phyloP scores from a whole-genome alignment of 345 rosid species.

The Citrus glauca region DNA sequence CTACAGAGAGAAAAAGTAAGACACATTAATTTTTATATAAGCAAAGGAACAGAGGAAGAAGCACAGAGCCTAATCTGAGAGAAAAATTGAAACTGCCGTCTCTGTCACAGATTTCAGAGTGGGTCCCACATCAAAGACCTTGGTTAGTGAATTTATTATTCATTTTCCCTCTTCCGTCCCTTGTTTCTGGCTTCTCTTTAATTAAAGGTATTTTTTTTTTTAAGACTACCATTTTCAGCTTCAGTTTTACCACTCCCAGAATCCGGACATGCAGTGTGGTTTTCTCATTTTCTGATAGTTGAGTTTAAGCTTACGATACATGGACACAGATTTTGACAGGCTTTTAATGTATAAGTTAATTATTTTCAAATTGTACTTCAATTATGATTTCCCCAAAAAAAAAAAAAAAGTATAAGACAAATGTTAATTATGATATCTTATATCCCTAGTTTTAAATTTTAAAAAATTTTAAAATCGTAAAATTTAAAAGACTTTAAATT shows the following conservation, averaged over 20 bases:
- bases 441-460: too few relatives aligned
- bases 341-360: too few relatives aligned
- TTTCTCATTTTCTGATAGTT: neutral
- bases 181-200: too few relatives aligned
- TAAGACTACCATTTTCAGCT: neutral
- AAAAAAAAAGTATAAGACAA: too few relatives aligned
- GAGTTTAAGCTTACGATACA: too few relatives aligned
- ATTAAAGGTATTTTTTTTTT: neutral
- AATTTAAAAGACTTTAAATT: fast-evolving
- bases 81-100: conserved; percentile 57
- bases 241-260: neutral
- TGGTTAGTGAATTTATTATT: conserved; percentile 21
- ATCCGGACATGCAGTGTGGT: neutral
- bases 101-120: conserved; percentile 59
- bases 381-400: too few relatives aligned
- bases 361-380: too few relatives aligned
- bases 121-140: conserved; percentile 61
- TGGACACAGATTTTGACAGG: too few relatives aligned
- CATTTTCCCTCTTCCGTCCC: neutral
- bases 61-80: neutral
- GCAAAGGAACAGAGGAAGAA: conserved; percentile 9
- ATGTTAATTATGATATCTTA: too few relatives aligned
- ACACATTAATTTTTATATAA: neutral
- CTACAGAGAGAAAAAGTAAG: neutral
- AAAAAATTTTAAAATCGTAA: too few relatives aligned